phyloP scores from a whole-genome alignment of 345 rosid genomes.

The Lagerstroemia speciosa region DNA sequence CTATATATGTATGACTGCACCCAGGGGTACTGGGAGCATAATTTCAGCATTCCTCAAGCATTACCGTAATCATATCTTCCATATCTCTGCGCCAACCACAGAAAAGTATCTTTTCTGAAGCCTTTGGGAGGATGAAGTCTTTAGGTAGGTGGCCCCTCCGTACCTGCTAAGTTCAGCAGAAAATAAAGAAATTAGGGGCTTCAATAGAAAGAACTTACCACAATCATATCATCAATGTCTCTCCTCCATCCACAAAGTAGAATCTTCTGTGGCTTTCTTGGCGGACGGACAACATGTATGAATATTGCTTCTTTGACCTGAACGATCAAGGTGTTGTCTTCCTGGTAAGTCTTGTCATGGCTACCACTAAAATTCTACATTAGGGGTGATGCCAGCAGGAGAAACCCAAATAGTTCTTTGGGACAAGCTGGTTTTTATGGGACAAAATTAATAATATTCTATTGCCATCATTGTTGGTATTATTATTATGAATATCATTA shows the following conservation, averaged over 20 bases:
- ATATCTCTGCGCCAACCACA: constrained; percentile 85
- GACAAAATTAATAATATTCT: neutral
- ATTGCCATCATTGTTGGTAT: no score
- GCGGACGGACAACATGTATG: constrained; percentile 37
- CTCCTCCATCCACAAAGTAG: constrained; percentile 89
- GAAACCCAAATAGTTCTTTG: neutral
- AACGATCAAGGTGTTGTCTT: constrained; percentile 41
- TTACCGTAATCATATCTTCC: constrained; percentile 82
- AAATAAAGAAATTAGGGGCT: constrained; percentile 50
- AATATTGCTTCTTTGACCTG: constrained; percentile 65
- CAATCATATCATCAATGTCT: constrained; percentile 84
- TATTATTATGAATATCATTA: no score
- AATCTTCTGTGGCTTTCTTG: constrained; percentile 76
- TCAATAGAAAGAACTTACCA: constrained; percentile 52
- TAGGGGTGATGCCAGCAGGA: neutral
- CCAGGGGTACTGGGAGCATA: constrained; percentile 12
- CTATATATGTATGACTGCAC: constrained; percentile 4
- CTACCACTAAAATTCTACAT: constrained; percentile 6
- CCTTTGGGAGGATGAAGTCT: constrained; percentile 45
- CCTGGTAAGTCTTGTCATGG: constrained; percentile 26
- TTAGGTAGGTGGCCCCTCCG: constrained; percentile 54
- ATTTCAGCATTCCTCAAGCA: constrained; percentile 21
- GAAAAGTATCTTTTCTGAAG: constrained; percentile 52
- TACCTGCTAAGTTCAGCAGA: constrained; percentile 55
- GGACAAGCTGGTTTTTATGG: neutral